Base-by-base conservation (phyloP, 1,139 yeast genomes). In the Kluyveromyces sp. region DNA sequence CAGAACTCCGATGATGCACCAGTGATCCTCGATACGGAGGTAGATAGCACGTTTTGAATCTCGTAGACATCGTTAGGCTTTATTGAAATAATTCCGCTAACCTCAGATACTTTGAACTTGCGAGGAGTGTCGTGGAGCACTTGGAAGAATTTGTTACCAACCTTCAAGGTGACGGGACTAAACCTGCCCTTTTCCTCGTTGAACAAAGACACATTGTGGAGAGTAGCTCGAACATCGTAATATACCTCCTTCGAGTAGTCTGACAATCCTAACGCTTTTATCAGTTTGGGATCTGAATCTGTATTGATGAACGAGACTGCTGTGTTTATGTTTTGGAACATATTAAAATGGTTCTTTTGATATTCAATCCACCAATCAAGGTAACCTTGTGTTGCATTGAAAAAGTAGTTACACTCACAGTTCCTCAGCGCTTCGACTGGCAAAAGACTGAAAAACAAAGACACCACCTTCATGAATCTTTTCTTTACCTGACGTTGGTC, bases 81-180 rank as follows among this genome's bases (percentile, higher is more conserved):
- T 7, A 62, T 39, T 8, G 52, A 52, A 6, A 52, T 44, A 15
- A 49, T 39, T 2, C 42, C 49, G n/a, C 51, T 56, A 34, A 46
- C 34, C n/a, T 63, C 65, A 9, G 58, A 56, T 12, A 70, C 45
- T 45, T 67, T 70, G n/a, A 66, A 41, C 16, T 65, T 58, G 36
- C 57, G 63, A 3, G 73, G 71, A 38, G 70, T 61, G 53, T 71
- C 65, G 44, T 65, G 54, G 17, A 63, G 49, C 2, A 85, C 63
- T 54, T 83, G 89, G 36, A 85, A 59, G 66, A 72, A 83, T 52
- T 77, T 79, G 44, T 82, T 73, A 8, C 95, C 95, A 46, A 87
- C 73, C 52, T 78, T 78, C 46, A 87, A 50, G 1, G 76, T 73
- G 1, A 83, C 82, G 0, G 84, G 80, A 13, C 70, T 64, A 48